Conservation (phyloP, 2,329 filamentous ascomycete species). For the Macroventuria anomochaeta region DNA sequence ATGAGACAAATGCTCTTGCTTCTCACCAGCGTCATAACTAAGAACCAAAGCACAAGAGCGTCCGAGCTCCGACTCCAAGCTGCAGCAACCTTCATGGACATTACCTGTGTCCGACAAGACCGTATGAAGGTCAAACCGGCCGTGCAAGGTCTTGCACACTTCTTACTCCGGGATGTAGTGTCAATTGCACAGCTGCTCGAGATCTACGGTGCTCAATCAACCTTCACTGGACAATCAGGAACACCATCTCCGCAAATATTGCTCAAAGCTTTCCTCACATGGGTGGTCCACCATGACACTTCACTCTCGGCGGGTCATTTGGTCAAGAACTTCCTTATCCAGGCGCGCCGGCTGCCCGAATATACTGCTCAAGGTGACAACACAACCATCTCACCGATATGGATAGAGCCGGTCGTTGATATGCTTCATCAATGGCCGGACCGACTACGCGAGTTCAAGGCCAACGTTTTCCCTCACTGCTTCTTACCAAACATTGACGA, state of each 20-base stretch:
- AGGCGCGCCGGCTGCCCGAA: slow-evolving; percentile 31
- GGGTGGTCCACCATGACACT: slow-evolving; percentile 51
- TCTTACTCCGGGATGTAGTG: slow-evolving; percentile 67
- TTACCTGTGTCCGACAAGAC: slow-evolving; percentile 66
- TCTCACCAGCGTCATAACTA: slow-evolving; percentile 47
- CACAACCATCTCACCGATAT: slow-evolving; percentile 35
- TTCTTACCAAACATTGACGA: slow-evolving; percentile 51
- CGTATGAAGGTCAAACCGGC: slow-evolving; percentile 73
- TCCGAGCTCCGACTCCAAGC: slow-evolving; percentile 36
- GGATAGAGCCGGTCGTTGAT: slow-evolving; percentile 48
- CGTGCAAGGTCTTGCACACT: slow-evolving; percentile 70
- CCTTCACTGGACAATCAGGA: not conserved
- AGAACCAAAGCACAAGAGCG: slow-evolving; percentile 30
- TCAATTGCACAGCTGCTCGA: slow-evolving; percentile 47
- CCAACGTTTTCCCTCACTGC: slow-evolving; percentile 57
- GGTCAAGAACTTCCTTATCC: slow-evolving; percentile 43
- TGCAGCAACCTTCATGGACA: slow-evolving; percentile 58
- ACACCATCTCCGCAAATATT: slow-evolving; percentile 26
- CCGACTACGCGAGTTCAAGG: slow-evolving; percentile 50
- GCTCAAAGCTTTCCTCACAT: slow-evolving; percentile 39
- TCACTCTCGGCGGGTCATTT: slow-evolving; percentile 49
- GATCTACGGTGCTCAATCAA: slow-evolving; percentile 43
- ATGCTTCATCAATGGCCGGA: slow-evolving; percentile 45
- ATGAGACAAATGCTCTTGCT: slow-evolving; percentile 54
- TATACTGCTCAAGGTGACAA: slow-evolving; percentile 8